These are phyloP conservation scores for Artemisia annua DNA, from an alignment of 129 eudicot species.

Conservation along the genomic window DNA sequence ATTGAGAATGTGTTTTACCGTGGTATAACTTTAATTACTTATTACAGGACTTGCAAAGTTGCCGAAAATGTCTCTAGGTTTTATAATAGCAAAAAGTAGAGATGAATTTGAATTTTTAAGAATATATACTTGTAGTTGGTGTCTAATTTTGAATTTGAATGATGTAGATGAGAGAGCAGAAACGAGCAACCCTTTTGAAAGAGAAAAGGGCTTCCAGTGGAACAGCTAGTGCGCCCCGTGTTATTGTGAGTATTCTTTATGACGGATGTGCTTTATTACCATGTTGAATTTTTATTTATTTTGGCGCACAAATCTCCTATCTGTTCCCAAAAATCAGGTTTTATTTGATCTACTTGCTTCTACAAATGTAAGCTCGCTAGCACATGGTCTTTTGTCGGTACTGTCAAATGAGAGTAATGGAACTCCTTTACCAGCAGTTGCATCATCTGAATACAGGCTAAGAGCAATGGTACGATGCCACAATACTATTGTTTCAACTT, in stretches of 20 bases:
- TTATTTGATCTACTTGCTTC: slow-evolving; percentile 74
- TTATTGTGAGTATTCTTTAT: slow-evolving; percentile 63
- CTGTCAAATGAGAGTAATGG: slow-evolving; percentile 53
- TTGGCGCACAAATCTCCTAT: background rate
- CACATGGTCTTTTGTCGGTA: slow-evolving; percentile 50
- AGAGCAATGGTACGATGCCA: slow-evolving; percentile 69
- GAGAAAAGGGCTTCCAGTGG: slow-evolving; percentile 71
- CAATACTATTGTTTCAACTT: background rate
- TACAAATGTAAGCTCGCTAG: slow-evolving; percentile 58
- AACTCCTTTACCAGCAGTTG: slow-evolving; percentile 48
- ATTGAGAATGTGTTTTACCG: background rate
- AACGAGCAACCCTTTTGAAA: slow-evolving; percentile 67
- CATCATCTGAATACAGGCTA: slow-evolving; percentile 76
- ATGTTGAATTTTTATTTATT: slow-evolving; percentile 1
- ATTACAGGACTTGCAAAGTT: background rate
- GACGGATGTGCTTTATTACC: background rate
- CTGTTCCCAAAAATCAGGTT: slow-evolving; percentile 43
- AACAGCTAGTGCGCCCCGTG: slow-evolving; percentile 80
- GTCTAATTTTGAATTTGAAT: slow-evolving; percentile 5
- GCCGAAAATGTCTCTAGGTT: background rate
- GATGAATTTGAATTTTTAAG: background rate
- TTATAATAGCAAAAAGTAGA: background rate
- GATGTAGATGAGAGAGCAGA: slow-evolving; percentile 80
- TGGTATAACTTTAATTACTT: background rate
- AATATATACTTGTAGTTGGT: background rate